These are phyloP conservation scores for Gonapodya sp. DNA, from an alignment of 192 early-diverging fungal species.

Conservation along the genomic window DNA sequence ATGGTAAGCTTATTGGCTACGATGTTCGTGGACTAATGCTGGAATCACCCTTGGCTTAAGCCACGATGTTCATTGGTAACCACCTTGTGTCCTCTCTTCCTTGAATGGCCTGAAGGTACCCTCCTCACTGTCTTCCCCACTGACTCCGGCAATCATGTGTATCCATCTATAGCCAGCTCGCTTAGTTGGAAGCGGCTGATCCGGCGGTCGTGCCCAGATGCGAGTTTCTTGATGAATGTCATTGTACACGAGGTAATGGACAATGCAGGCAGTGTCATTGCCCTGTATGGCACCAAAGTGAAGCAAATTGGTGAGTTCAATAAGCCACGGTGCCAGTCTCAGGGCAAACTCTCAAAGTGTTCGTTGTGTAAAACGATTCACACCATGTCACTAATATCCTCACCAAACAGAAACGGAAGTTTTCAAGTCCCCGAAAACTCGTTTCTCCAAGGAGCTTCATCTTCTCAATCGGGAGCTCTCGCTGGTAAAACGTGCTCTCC, in stretches of 20 bases:
- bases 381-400: not conserved
- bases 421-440: not conserved
- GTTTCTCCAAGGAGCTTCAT: slow-evolving; percentile 2
- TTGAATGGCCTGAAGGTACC: not conserved
- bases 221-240: slow-evolving; percentile 1
- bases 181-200: not conserved
- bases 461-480: not conserved
- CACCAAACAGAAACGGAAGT: not conserved
- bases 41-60: not conserved
- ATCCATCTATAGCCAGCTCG: not conserved
- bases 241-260: not conserved
- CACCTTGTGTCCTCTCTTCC: not conserved
- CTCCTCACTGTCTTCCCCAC: not conserved
- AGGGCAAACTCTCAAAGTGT: too few species aligned
- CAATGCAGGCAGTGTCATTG: not conserved
- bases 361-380: not conserved
- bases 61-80: too few species aligned
- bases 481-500: not conserved
- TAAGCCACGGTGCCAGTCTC: too few species aligned
- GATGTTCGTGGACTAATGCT: not conserved
- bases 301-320: not conserved
- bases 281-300: not conserved
- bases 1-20: too few species aligned
- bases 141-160: not conserved
- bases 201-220: not conserved